These are phyloP conservation scores for Ustilaginoidea virens DNA, from an alignment of 2,329 filamentous ascomycete genomes.

Conservation along the genomic window DNA sequence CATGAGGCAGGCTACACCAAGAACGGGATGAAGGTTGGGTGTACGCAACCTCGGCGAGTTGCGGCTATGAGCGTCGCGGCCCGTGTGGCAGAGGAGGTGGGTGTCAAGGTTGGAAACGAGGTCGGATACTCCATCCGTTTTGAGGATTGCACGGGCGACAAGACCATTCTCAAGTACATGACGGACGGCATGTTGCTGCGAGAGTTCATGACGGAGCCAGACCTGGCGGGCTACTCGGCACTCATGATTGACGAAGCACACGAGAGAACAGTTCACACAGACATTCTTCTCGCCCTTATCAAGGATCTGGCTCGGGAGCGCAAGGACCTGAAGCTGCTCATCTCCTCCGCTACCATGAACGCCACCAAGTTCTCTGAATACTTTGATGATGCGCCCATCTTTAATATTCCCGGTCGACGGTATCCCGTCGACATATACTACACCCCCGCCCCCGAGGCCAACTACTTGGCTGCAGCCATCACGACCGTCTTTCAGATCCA, in stretches of 20 bases:
- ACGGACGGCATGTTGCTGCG: constrained; percentile 91
- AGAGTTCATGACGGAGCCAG: constrained; percentile 79
- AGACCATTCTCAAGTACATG: constrained; percentile 89
- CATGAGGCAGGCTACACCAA: constrained; percentile 85
- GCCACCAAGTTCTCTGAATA: constrained; percentile 84
- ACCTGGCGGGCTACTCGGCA: constrained; percentile 66
- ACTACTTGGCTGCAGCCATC: constrained; percentile 81
- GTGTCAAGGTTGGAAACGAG: constrained; percentile 75
- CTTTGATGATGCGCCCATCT: constrained; percentile 85
- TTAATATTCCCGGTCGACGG: constrained; percentile 80
- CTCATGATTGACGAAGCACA: constrained; percentile 97
- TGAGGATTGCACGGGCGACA: constrained; percentile 80
- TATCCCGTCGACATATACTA: constrained; percentile 90
- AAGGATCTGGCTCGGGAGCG: constrained; percentile 77
- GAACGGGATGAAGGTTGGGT: constrained; percentile 69
- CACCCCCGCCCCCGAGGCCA: constrained; percentile 78
- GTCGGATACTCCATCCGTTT: constrained; percentile 94
- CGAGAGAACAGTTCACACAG: constrained; percentile 80
- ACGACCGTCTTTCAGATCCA: constrained; percentile 95
- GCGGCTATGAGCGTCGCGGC: constrained; percentile 96
- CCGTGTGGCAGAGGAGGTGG: constrained; percentile 89
- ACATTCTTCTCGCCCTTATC: constrained; percentile 74
- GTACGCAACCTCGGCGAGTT: constrained; percentile 87
- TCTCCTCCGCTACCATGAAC: constrained; percentile 90
- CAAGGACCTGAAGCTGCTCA: constrained; percentile 76